Conservation (phyloP, 1,284 basidiomycete species). For the Ustilago nuda region DNA sequence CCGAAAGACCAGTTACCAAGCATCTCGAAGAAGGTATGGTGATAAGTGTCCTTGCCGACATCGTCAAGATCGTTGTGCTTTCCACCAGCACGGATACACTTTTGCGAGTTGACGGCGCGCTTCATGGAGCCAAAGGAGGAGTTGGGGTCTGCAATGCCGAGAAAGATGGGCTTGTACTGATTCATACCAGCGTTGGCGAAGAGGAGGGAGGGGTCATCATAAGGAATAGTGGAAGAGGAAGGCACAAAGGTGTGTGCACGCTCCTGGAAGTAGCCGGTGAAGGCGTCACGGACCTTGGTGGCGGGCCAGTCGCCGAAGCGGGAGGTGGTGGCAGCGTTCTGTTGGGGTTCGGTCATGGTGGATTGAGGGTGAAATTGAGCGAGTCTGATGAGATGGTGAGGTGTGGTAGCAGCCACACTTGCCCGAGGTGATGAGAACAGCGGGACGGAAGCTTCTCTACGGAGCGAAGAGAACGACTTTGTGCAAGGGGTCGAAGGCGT, state of each 20-base stretch:
- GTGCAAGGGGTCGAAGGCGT: not conserved
- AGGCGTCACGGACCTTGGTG: conserved; percentile 78
- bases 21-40: conserved; percentile 99
- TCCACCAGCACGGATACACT: conserved; percentile 96
- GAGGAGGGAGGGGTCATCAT: conserved; percentile 87
- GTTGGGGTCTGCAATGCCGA: conserved; percentile 93
- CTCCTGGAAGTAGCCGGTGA: conserved; percentile 83
- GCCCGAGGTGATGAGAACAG: not conserved
- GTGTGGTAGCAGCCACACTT: not conserved
- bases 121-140: conserved; percentile 88
- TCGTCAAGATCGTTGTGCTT: conserved; percentile 99
- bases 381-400: not conserved
- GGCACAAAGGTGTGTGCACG: conserved; percentile 87
- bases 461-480: not conserved
- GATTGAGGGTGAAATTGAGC: conserved; percentile 2
- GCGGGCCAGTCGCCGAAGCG: conserved; percentile 76
- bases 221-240: conserved; percentile 93
- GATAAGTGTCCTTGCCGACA: conserved; percentile 96
- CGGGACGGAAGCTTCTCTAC: conserved; percentile 5
- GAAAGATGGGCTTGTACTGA: conserved; percentile 90
- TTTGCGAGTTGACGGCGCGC: conserved; percentile 95
- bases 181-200: conserved; percentile 87
- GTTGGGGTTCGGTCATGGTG: conserved; percentile 34
- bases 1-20: conserved; percentile 99
- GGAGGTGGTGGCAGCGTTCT: conserved; percentile 56